These are phyloP conservation scores for Lactarius tabidus DNA, from an alignment of 768 basidiomycete species.

Conservation along the genomic window DNA sequence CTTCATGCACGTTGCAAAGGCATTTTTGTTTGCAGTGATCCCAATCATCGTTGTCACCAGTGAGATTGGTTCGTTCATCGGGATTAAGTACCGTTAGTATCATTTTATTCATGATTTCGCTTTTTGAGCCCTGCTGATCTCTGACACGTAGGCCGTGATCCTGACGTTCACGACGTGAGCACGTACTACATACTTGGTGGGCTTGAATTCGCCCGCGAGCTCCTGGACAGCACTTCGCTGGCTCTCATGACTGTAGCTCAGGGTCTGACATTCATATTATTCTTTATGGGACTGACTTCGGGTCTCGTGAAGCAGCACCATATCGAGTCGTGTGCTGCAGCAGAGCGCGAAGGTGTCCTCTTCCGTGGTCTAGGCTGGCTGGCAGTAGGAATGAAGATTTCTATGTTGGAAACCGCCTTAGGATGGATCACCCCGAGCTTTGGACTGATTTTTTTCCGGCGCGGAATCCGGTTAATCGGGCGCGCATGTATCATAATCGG, in stretches of 20 bases:
- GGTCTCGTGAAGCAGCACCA: slow-evolving; percentile 48
- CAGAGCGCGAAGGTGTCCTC: slow-evolving; percentile 43
- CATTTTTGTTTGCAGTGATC: slow-evolving; percentile 49
- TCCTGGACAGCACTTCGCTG: slow-evolving; percentile 59
- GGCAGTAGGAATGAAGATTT: slow-evolving; percentile 54
- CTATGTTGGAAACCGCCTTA: slow-evolving; percentile 57
- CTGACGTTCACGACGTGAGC: background rate
- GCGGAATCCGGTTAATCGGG: slow-evolving; percentile 52
- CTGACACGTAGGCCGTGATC: background rate
- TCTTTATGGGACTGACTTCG: slow-evolving; percentile 53
- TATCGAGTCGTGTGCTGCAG: slow-evolving; percentile 44
- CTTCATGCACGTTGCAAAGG: slow-evolving; percentile 42
- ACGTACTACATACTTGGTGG: slow-evolving; percentile 34
- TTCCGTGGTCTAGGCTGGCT: slow-evolving; percentile 67
- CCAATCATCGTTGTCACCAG: slow-evolving; percentile 53
- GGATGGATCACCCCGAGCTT: slow-evolving; percentile 60
- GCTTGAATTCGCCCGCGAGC: slow-evolving; percentile 49
- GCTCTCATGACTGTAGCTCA: slow-evolving; percentile 57
- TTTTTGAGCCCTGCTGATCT: slow-evolving; percentile 1
- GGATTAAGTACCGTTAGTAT: slow-evolving; percentile 51
- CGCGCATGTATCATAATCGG: slow-evolving; percentile 59
- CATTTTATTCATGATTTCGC: background rate
- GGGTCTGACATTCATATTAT: slow-evolving; percentile 51
- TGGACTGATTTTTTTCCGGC: slow-evolving; percentile 48
- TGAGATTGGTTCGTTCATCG: slow-evolving; percentile 62